Conservation (phyloP, 345 rosid genomes). For the Eucalyptus pauciflora region DNA sequence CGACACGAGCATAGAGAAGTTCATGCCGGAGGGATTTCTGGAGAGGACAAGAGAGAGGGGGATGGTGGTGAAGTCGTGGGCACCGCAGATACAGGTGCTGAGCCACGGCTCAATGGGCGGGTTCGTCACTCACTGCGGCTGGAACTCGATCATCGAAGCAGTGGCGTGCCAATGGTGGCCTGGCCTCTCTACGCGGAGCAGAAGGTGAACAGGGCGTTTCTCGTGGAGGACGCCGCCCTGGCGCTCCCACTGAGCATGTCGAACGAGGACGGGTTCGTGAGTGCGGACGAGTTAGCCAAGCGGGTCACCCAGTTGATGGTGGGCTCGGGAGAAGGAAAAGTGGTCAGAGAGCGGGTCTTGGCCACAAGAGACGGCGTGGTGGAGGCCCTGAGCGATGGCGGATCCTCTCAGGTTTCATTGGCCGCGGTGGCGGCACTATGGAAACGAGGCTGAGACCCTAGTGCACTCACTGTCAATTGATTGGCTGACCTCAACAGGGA, state of each 20-base stretch:
- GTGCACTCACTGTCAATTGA: neutral
- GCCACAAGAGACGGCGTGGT: neutral
- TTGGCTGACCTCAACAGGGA: neutral
- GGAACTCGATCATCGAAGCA: neutral
- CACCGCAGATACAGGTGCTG: neutral
- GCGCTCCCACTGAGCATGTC: neutral
- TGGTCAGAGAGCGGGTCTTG: neutral
- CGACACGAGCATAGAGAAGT: neutral
- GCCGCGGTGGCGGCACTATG: neutral
- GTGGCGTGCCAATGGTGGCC: neutral
- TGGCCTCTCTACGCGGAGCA: constrained; percentile 3
- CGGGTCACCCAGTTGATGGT: neutral
- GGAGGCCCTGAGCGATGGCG: neutral
- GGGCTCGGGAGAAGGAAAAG: neutral
- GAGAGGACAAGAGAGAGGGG: constrained; percentile 1
- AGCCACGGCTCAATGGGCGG: neutral
- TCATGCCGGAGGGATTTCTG: neutral
- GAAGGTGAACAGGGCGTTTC: neutral
- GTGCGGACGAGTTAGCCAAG: neutral
- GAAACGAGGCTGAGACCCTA: neutral
- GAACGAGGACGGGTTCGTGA: neutral
- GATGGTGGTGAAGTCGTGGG: neutral
- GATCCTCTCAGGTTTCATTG: neutral
- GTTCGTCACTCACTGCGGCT: neutral
- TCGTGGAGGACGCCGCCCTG: neutral